Conservation (phyloP, 441 rosid species). For the Croton laevigatus region DNA sequence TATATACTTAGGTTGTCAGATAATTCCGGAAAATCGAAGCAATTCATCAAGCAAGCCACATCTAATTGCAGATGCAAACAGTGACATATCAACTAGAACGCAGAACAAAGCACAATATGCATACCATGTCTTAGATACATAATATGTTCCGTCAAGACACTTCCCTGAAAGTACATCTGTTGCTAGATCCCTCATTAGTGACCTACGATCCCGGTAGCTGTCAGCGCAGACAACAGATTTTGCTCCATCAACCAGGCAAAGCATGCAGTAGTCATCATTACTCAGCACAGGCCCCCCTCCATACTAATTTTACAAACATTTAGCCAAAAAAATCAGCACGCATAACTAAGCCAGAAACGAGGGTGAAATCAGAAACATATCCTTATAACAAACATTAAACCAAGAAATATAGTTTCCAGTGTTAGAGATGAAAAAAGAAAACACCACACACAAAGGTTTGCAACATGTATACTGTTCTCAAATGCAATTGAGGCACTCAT, state of each 20-base stretch:
- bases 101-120: constrained; percentile 17
- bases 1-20: not conserved
- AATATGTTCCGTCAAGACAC: constrained; percentile 60
- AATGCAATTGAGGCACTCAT: not conserved
- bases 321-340: constrained; percentile 26
- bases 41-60: not conserved
- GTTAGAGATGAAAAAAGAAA: not conserved
- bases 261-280: constrained; percentile 69
- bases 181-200: constrained; percentile 72
- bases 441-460: not conserved
- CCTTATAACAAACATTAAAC: not conserved
- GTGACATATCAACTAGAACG: constrained; percentile 14
- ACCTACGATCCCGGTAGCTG: constrained; percentile 92
- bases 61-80: constrained; percentile 5
- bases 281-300: constrained; percentile 75
- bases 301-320: constrained; percentile 46
- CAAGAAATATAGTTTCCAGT: not conserved
- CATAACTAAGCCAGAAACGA: not conserved
- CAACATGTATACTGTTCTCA: not conserved
- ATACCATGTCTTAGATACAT: constrained; percentile 86
- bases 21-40: constrained; percentile 3
- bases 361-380: constrained; percentile 8
- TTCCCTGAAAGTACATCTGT: constrained; percentile 62
- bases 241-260: constrained; percentile 81
- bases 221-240: constrained; percentile 69